Percentiles rank a stretch among this genome's conserved stretches.
Evolutionary conservation across 768 basidiomycete genomes (phyloP).

Genomic region (Chlorophyllum brunneum): DNA sequence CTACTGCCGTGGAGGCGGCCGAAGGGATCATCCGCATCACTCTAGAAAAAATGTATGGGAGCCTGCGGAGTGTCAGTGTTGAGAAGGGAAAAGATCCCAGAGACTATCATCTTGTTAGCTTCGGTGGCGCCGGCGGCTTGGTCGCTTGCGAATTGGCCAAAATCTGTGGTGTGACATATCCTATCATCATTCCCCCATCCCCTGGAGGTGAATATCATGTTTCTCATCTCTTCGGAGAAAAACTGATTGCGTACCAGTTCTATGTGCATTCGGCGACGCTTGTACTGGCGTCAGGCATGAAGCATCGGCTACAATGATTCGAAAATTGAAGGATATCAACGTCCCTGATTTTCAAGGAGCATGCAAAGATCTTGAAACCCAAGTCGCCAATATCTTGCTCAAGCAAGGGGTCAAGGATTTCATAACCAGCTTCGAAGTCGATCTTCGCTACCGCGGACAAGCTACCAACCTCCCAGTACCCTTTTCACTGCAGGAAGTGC

Average conservation of each 20-base stretch:
- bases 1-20: slow-evolving; percentile 21
- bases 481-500: slow-evolving; percentile 19
- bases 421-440: slow-evolving; percentile 21
- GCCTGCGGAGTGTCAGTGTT: slow-evolving; percentile 25
- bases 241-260: slow-evolving; percentile 15
- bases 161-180: slow-evolving; percentile 16
- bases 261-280: slow-evolving; percentile 28
- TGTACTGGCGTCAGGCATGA: slow-evolving; percentile 25
- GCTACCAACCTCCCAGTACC: slow-evolving; percentile 21
- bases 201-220: slow-evolving; percentile 23
- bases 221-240: neutral
- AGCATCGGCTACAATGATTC: slow-evolving; percentile 20
- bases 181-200: slow-evolving; percentile 25
- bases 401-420: slow-evolving; percentile 18
- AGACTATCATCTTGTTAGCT: slow-evolving; percentile 24
- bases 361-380: slow-evolving; percentile 14
- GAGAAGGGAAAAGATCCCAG: slow-evolving; percentile 28
- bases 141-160: slow-evolving; percentile 23
- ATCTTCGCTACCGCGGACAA: slow-evolving; percentile 26
- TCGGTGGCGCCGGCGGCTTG: slow-evolving; percentile 26
- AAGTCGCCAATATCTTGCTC: slow-evolving; percentile 18
- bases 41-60: slow-evolving; percentile 27
- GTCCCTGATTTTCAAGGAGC: slow-evolving; percentile 14
- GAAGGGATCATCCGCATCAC: slow-evolving; percentile 26
- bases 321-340: slow-evolving; percentile 19